These are phyloP conservation scores for Phytophthora palmivora DNA, from an alignment of 352 stramenopile genomes.

Conservation along the genomic window DNA sequence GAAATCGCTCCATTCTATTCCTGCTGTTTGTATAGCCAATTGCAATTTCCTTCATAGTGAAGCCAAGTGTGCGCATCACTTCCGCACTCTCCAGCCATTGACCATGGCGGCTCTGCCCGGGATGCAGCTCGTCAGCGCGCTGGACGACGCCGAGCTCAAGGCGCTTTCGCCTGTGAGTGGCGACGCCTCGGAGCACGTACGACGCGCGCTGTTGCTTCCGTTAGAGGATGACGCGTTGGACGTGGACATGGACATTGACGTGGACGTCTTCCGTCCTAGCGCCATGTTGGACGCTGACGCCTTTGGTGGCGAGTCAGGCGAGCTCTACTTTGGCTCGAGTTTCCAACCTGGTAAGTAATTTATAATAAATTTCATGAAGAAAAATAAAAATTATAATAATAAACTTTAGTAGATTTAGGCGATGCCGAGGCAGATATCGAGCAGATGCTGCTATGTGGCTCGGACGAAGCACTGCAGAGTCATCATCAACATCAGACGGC, in stretches of 20 bases:
- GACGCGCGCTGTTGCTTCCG: slow-evolving; percentile 24
- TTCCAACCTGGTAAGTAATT: slow-evolving; percentile 43
- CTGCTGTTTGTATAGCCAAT: slow-evolving; percentile 23
- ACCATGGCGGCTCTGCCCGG: slow-evolving; percentile 33
- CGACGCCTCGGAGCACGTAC: slow-evolving; percentile 24
- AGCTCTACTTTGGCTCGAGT: slow-evolving; percentile 42
- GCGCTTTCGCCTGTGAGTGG: slow-evolving; percentile 14
- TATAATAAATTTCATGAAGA: not conserved
- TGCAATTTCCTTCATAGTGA: slow-evolving; percentile 15
- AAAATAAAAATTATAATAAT: not conserved
- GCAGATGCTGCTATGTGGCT: slow-evolving; percentile 61
- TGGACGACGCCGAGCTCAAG: slow-evolving; percentile 37
- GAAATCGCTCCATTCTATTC: not conserved
- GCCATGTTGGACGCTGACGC: slow-evolving; percentile 67
- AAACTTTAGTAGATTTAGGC: slow-evolving; percentile 33
- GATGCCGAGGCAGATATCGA: slow-evolving; percentile 64
- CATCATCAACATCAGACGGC: slow-evolving; percentile 39
- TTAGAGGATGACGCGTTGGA: slow-evolving; percentile 39
- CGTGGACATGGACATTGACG: slow-evolving; percentile 71
- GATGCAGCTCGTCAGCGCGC: slow-evolving; percentile 48
- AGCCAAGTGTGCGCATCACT: slow-evolving; percentile 14
- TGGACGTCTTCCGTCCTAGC: slow-evolving; percentile 69
- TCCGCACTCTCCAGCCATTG: slow-evolving; percentile 19
- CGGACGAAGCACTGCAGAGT: slow-evolving; percentile 45
- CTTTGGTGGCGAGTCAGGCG: slow-evolving; percentile 35